Evolutionary conservation across 208 protist species (phyloP), one percentile per base, ranked within the genome.

Genomic region (Vickermania spadyakhi): DNA sequence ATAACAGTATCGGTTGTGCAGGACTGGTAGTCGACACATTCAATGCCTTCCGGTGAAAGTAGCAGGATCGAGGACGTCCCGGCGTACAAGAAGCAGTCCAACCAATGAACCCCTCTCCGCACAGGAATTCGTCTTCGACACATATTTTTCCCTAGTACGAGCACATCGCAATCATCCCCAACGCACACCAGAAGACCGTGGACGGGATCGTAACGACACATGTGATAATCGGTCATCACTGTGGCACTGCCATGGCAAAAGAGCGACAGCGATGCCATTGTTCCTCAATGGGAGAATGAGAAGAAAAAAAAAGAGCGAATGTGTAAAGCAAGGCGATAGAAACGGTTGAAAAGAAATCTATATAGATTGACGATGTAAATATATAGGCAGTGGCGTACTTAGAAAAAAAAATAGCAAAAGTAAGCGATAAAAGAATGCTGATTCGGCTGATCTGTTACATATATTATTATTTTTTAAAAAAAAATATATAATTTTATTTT

Each of bases 191-290:
- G 61, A 21, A 84, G 80, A 61, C 73, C 75, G 21, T 87, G 68
- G 53, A 93, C 66, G 26, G 86, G 72, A 57, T 93, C 86, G 60
- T 86, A 84, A 42, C 64, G 72, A 62, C 78, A 86, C 7, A 93
- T 62, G 67, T 93, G 86, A 64, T 88, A 93, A 73, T 86, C 80
- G 0, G 80, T 80, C 80, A 83, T 80, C 21, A 86, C 80, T 11
- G 79, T 67, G 11, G 80, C 79, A 66, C 73, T 81, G 64, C 80
- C 76, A 41, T 70, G 64, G 36, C 36, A 45, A 18, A 45, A 45
- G 11, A 45, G 36, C 7, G 11, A n/a, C 36, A 18, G 18, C 36
- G 36, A 7, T 18, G 7, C 36, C 36, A 18, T 18, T 18, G 18
- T 45, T n/a, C n/a, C n/a, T n/a, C 14, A 13, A 50, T 50, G 41